Base-by-base conservation (phyloP, 306 rosid species). In the Fagus sylvatica region DNA sequence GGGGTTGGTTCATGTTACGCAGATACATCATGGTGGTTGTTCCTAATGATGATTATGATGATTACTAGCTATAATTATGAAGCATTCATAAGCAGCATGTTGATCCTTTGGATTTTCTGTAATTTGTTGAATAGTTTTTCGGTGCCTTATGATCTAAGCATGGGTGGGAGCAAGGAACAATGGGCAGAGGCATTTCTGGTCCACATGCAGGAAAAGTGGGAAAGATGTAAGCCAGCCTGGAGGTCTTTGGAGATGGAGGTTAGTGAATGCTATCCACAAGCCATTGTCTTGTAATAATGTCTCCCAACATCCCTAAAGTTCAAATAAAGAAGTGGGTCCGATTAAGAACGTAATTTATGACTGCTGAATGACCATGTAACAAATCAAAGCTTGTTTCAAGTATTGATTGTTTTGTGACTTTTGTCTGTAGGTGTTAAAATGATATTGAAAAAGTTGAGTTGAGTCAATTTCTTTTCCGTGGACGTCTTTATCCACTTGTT, bases 131-230 rank as follows among this genome's bases (percentile, higher is more conserved):
- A 76, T 81, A 91, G 96, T 65, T 93, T 91, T 88, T 40, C 98
- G 1, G 94, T 90, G 85, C 98, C 98, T 37, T 93, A 83, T 42
- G 91, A 85, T 67, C 82, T 91, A 60, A 93, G 98, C 94, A 74
- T 79, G 76, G 76, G 89, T 79, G 98, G 90, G 85, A 79, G 86
- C 72, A 89, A 81, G 66, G 97, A 93, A 81, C 57, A 84, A 72
- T 91, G 98, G 98, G 97, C 90, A 30, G 84, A 80, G 84, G 81
- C 81, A 41, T 89, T 85, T 83, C 71, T 89, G 80, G 85, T 81
- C 80, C 85, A 78, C 39, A 88, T 91, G 91, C 84, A 73, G 73
- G 80, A 82, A 30, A 93, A 89, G 81, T 87, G 90, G 96, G 95
- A 85, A 80, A 89, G 86, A 79, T 87, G 94, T 85, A 82, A 85